These are phyloP conservation scores for Rhizopogon vulgaris DNA, from an alignment of 768 basidiomycete genomes.

Conservation along the genomic window DNA sequence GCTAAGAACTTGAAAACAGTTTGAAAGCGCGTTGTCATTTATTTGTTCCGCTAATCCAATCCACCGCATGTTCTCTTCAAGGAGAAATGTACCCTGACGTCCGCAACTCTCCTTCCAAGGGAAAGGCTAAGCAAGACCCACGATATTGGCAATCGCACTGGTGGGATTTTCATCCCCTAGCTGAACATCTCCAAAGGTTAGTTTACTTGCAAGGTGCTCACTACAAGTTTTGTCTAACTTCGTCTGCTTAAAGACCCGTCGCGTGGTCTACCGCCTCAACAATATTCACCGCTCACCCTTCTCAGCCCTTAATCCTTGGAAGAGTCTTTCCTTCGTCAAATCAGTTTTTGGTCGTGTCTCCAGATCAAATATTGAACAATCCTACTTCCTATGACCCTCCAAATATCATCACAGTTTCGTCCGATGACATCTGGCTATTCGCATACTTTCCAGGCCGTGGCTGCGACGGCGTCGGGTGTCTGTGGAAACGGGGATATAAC, in stretches of 20 bases:
- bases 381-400: slow-evolving; percentile 54
- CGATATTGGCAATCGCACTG: slow-evolving; percentile 55
- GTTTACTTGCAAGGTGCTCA: slow-evolving; percentile 12
- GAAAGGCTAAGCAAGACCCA: slow-evolving; percentile 44
- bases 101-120: slow-evolving; percentile 40
- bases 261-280: slow-evolving; percentile 67
- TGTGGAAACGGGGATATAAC: slow-evolving; percentile 57
- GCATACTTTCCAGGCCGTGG: slow-evolving; percentile 65
- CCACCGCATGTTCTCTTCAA: slow-evolving; percentile 11
- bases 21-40: not conserved
- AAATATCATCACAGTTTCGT: slow-evolving; percentile 52
- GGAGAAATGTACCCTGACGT: slow-evolving; percentile 15
- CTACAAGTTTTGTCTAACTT: not conserved
- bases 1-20: no score
- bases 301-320: slow-evolving; percentile 51
- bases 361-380: slow-evolving; percentile 40
- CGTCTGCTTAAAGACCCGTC: slow-evolving; percentile 44
- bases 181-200: slow-evolving; percentile 52
- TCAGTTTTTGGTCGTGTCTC: slow-evolving; percentile 54
- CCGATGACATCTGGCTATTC: slow-evolving; percentile 60
- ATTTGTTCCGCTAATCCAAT: slow-evolving; percentile 1
- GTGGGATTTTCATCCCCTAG: slow-evolving; percentile 68
- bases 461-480: slow-evolving; percentile 52
- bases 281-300: slow-evolving; percentile 64
- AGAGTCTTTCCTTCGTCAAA: slow-evolving; percentile 67